Evolutionary conservation across 2,329 filamentous ascomycete species (phyloP), one percentile per base, ranked within the genome.

Genomic region (Blastomyces gilchristii): DNA sequence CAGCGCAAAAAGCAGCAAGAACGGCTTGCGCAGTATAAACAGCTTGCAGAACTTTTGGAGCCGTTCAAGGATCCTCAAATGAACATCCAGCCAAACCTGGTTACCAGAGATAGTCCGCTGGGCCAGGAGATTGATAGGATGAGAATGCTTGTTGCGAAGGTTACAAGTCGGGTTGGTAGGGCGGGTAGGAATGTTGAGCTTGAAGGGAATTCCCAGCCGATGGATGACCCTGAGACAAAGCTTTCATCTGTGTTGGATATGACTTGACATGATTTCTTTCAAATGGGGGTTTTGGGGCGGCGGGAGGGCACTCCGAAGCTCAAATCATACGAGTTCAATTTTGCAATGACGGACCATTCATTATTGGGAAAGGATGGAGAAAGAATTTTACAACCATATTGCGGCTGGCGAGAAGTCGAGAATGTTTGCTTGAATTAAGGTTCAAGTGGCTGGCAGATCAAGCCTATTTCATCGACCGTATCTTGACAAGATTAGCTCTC

Each of bases 71-170:
- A 80, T 34, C 79, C 82, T 0, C 77, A 78, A 64, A 71, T 76
- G 49, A 80, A 78, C 60, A 77, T 84, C 50, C 82, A 84, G 66
- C 81, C 81, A 1, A 84, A 84, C 65, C 72, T 85, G 31, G 76
- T 82, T 41, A 81, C 79, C 43, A 75, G 75, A 60, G 80, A 83
- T 67, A 78, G 79, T 12, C 79, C 80, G 63, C 71, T 85, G 60
- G 74, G 74, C 14, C 72, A 75, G 18, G 81, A 84, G 68, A 64
- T 84, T 63, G 76, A 78, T 58, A 79, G 77, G 68, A 81, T 79
- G 72, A 73, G 78, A 61, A 78, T 79, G 69, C 70, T 80, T 57
- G 71, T 79, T 59, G 78, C 78, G 37, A 72, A 78, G 50, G 77
- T 78, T 34, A 73, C 73, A 28, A 75, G 71, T 37, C 71, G 74